Conservation (phyloP, 345 rosid species). For the Moringa oleifera region DNA sequence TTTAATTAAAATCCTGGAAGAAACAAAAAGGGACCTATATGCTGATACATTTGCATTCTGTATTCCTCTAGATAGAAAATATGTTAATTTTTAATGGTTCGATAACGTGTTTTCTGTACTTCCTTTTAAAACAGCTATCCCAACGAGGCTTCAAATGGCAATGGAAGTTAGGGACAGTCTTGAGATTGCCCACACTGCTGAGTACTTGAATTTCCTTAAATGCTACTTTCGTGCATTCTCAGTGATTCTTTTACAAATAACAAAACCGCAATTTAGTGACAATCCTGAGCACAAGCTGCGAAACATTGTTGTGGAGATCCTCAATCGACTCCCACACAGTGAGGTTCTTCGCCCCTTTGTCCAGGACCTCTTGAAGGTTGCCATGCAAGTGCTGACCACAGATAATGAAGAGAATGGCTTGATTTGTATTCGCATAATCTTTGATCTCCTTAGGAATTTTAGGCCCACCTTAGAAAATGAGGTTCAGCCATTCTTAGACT, state of each 20-base stretch:
- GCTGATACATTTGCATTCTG: neutral
- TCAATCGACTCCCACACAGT: conserved; percentile 91
- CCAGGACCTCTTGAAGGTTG: conserved; percentile 91
- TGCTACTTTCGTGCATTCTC: conserved; percentile 96
- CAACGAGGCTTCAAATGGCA: conserved; percentile 76
- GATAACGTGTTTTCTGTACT: neutral
- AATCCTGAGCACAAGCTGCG: conserved; percentile 90
- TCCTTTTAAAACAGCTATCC: conserved; percentile 51
- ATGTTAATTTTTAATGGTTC: neutral
- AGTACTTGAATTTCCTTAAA: conserved; percentile 87
- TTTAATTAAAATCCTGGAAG: too few species aligned
- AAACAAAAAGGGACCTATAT: too few species aligned
- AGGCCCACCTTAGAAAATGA: conserved; percentile 88
- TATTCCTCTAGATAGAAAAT: neutral
- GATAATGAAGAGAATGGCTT: conserved; percentile 97
- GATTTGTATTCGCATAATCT: conserved; percentile 90
- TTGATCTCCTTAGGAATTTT: conserved; percentile 90
- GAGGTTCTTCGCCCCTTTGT: conserved; percentile 99
- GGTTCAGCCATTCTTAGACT: conserved; percentile 94
- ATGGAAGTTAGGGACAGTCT: conserved; percentile 97
- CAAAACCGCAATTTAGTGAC: conserved; percentile 77
- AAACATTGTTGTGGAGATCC: conserved; percentile 87
- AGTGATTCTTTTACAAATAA: conserved; percentile 58
- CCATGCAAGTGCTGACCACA: conserved; percentile 92
- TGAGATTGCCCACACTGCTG: conserved; percentile 97